phyloP scores from a whole-genome alignment of 139 green algal genomes.

The Chlorella sp. region DNA sequence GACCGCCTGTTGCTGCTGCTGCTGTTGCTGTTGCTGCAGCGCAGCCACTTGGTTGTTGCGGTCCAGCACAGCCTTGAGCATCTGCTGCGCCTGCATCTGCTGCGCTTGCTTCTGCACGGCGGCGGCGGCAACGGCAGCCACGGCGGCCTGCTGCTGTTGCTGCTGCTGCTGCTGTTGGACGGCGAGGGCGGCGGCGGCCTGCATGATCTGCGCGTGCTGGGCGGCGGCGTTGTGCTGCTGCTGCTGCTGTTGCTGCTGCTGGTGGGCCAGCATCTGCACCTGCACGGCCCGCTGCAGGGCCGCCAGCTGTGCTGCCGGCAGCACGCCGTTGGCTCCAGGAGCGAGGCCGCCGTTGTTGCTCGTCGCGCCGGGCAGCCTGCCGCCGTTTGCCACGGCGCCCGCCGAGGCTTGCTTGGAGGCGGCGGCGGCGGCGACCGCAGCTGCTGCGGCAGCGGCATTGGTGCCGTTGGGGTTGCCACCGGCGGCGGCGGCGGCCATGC shows the following conservation, averaged over 20 bases:
- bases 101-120: constrained; percentile 19
- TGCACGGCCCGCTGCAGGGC: neutral
- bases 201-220: neutral
- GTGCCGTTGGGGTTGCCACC: no score
- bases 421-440: no score
- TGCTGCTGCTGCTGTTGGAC: neutral
- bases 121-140: no score
- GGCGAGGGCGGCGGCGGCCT: constrained; percentile 4
- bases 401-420: no score
- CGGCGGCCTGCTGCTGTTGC: neutral
- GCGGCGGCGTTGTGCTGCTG: neutral
- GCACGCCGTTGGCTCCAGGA: neutral
- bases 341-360: no score
- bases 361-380: no score
- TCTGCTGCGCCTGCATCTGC: constrained; percentile 13
- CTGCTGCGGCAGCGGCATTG: no score
- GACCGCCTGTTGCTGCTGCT: no score
- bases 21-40: constrained; percentile 11
- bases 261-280: neutral
- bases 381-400: no score
- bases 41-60: neutral
- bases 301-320: neutral
- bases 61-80: constrained; percentile 16
- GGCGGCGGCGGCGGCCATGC: no score
- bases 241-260: neutral